Evolutionary conservation across 139 green algal genomes (phyloP), one percentile per base, ranked within the genome.

Genomic region (Volvox reticuliferus): DNA sequence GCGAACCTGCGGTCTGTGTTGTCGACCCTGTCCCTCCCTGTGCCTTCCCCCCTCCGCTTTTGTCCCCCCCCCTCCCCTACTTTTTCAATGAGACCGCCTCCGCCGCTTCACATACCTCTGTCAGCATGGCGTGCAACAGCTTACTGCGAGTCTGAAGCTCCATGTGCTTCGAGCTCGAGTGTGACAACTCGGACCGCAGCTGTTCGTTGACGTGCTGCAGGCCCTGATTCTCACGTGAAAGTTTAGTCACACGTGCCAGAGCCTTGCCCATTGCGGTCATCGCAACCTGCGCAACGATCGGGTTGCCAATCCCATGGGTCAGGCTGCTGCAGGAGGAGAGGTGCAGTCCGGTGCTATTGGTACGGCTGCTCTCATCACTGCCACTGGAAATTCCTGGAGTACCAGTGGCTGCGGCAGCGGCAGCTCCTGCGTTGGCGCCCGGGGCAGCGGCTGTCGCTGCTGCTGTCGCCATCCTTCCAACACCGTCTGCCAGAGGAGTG

Each of bases 201-300:
- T 89, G 84, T 36, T 71, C 69, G 84, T 89, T 89, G 6, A 89
- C 14, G 33, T 71, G 84, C 65, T 63, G 20, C 84, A 89, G 84
- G 14, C 84, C 84, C 69, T 89, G 84, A 30, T 82, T 82, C 84
- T 89, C 84, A 12, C 84, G 84, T 0, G 28, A 82, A 24, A 82
- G 69, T 67, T 89, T 89, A 18, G 69, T 26, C 28, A 82, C 17
- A 26, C 84, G 84, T 14, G 28, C 36, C 69, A 89, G 84, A 9
- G 84, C 84, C 44, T 82, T 82, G 24, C 17, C 69, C 69, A 89
- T 50, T 14, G 69, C 84, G 16, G 84, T 26, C 18, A 71, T n/a
- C 28, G 69, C 84, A 69, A 88, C 75, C 75, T 81, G 75, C 1
- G 75, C 75, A 19, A 81, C 75, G 2, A 61, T 5, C 75, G 75